Conservation (phyloP, 768 basidiomycete species). For the Collybia nuda region DNA sequence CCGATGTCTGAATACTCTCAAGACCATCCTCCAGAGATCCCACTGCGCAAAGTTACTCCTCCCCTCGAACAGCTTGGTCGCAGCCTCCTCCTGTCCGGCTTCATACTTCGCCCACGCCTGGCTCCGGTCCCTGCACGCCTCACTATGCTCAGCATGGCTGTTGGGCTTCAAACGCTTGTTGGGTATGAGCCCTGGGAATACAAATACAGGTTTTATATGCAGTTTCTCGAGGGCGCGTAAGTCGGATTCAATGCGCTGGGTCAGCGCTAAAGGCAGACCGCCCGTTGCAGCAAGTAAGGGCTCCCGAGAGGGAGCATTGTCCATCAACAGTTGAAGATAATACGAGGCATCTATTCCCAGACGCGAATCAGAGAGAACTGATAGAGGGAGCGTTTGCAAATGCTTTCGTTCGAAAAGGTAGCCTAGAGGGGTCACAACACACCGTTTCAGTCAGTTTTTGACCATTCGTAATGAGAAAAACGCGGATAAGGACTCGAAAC, state of each 20-base stretch:
- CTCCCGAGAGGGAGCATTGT: constrained; percentile 77
- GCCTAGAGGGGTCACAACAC: constrained; percentile 41
- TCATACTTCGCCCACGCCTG: constrained; percentile 96
- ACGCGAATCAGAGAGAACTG: constrained; percentile 83
- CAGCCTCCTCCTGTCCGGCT: constrained; percentile 85
- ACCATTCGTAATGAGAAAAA: not conserved
- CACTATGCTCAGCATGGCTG: constrained; percentile 55
- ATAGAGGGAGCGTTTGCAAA: constrained; percentile 77
- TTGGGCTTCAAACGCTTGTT: constrained; percentile 71
- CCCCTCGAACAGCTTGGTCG: constrained; percentile 81
- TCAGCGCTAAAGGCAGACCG: constrained; percentile 88
- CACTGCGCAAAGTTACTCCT: constrained; percentile 72
- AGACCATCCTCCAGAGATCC: constrained; percentile 93
- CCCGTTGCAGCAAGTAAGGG: constrained; percentile 93
- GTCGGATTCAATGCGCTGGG: constrained; percentile 87
- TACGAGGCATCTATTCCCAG: constrained; percentile 95
- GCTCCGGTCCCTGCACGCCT: constrained; percentile 72
- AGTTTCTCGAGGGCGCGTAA: constrained; percentile 87
- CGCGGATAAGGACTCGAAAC: constrained; percentile 16
- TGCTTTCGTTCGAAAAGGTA: constrained; percentile 89
- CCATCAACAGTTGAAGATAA: constrained; percentile 80
- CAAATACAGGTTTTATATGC: constrained; percentile 97
- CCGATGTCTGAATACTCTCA: constrained; percentile 90
- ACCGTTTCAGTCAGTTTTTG: constrained; percentile 9
- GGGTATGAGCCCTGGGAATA: constrained; percentile 88